Evolutionary conservation across 2,329 filamentous ascomycete species (phyloP).

Genomic region (Stemphylium beticola): DNA sequence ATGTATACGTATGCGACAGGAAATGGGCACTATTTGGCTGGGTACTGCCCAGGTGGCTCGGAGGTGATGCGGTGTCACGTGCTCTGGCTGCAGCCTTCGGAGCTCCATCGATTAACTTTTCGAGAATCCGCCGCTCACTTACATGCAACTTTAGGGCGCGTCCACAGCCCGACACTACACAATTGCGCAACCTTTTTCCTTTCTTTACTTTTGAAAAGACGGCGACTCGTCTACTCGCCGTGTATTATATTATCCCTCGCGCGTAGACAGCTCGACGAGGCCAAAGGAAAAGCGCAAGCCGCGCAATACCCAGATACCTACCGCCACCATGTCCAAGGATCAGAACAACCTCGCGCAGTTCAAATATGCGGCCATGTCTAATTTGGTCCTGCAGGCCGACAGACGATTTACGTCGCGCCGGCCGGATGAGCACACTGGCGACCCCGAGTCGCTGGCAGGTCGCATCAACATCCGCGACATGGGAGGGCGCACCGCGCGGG

Average conservation of each 20-base stretch:
- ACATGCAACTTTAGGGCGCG: slow-evolving; percentile 30
- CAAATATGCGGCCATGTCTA: slow-evolving; percentile 99
- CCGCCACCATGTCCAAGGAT: slow-evolving; percentile 35
- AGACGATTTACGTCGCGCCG: slow-evolving; percentile 91
- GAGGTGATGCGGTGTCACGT: slow-evolving; percentile 19
- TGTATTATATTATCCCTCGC: slow-evolving; percentile 12
- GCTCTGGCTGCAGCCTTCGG: slow-evolving; percentile 11
- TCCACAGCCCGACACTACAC: slow-evolving; percentile 27
- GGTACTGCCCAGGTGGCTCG: not conserved
- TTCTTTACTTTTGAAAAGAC: slow-evolving; percentile 14
- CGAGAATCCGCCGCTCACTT: slow-evolving; percentile 19
- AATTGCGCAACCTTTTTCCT: slow-evolving; percentile 12
- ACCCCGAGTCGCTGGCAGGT: slow-evolving; percentile 95
- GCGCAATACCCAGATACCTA: slow-evolving; percentile 24
- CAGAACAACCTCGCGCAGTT: slow-evolving; percentile 84
- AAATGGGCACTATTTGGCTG: not conserved
- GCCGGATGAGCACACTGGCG: slow-evolving; percentile 93
- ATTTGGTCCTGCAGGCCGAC: slow-evolving; percentile 99
- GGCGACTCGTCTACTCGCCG: slow-evolving; percentile 6
- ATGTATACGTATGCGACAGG: not conserved
- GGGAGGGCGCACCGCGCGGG: slow-evolving; percentile 82
- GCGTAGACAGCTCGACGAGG: slow-evolving; percentile 12
- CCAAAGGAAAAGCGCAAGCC: slow-evolving; percentile 27
- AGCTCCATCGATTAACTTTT: slow-evolving; percentile 23
- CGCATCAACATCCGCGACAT: slow-evolving; percentile 93